Base-by-base conservation (phyloP, 2,329 filamentous ascomycete species). In the Penicillium sp. region DNA sequence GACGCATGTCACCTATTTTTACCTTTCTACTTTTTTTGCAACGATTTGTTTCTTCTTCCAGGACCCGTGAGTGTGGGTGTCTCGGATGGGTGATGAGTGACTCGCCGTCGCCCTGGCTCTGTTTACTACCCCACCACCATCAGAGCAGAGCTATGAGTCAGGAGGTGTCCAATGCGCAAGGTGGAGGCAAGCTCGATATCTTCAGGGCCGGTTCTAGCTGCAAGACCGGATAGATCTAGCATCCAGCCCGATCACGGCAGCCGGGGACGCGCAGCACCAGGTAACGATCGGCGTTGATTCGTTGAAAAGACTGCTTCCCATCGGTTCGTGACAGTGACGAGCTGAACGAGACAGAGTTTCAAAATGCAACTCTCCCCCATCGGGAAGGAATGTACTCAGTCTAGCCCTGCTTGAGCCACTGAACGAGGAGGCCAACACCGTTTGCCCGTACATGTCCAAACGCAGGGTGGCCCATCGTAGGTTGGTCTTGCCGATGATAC, bases 41-140 rank as follows among this genome's bases (percentile, higher is more conserved):
- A 23, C 23, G 16, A 43, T 31, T 45, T 45, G 36, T 51, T 45
- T 47, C 47, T 33, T 21, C 31, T 26, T 40, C 14, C 6, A 19
- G 19, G 34, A 46, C 40, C 42, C 42, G 16, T 36, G 42, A 51
- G 51, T 24, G 51, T 40, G 52, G 55, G 16, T 60, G 58, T 58
- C 58, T 60, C 58, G 52, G 42, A 29, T 45, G 18, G 26, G 9
- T n/a, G 58, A 47, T 33, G 54, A 45, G 33, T 54, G 55, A 56
- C 48, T 42, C 40, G 24, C 16, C 16, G 16, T 31, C 24, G 33
- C 29, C 16, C 34, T 29, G 46, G 28, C 42, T 48, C 34, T 31
- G 19, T 34, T 50, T 45, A 48, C 43, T 33, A 45, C 50, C 48
- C 52, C 52, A 46, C 47, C 49, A 56, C 46, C 45, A 19, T n/a